phyloP scores from a whole-genome alignment of 257 asterid species.

The Solanum chmielewskii region DNA sequence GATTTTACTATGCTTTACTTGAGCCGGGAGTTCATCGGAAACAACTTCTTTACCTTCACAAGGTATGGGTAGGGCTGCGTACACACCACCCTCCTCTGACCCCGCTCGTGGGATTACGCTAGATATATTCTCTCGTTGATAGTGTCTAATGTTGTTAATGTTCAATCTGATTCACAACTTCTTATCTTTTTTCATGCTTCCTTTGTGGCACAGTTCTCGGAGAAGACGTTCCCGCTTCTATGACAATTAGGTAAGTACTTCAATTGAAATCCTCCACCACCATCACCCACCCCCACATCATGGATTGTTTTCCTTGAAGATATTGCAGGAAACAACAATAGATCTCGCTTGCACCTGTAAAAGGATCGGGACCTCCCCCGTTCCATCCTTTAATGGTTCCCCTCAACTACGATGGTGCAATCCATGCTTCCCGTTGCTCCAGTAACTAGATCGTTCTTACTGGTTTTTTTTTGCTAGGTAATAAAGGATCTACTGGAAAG shows the following conservation, averaged over 20 bases:
- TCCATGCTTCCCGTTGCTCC: not conserved
- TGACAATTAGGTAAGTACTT: slow-evolving; percentile 40
- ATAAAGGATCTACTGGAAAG: not conserved
- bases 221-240: slow-evolving; percentile 71
- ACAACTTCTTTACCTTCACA: not conserved
- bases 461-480: not conserved
- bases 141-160: not conserved
- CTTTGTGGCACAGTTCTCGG: slow-evolving; percentile 39
- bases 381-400: too few relatives aligned
- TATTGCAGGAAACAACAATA: not conserved
- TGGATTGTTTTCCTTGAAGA: not conserved
- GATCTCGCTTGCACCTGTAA: not conserved
- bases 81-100: not conserved
- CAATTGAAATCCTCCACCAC: not conserved
- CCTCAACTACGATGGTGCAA: not conserved
- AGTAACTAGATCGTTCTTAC: not conserved
- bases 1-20: not conserved
- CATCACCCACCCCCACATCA: not conserved
- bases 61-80: not conserved
- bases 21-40: not conserved
- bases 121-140: not conserved
- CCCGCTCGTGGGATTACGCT: not conserved
- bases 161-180: not conserved
- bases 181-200: not conserved
- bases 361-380: not conserved